Evolutionary conservation across 345 rosid species (phyloP).

Genomic region (Ailanthus altissimus): DNA sequence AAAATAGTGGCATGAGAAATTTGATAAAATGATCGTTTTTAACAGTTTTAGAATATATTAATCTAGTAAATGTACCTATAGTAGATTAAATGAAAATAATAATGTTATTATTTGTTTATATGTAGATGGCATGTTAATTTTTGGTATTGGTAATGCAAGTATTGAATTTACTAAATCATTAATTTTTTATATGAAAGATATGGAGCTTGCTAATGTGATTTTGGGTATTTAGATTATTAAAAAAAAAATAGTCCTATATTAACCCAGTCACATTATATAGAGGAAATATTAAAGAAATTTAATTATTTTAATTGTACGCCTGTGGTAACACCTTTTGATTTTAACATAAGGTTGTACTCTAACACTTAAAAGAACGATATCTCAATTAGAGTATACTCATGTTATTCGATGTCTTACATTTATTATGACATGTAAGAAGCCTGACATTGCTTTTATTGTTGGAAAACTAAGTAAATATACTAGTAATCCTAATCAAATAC

Average conservation of each 20-base stretch:
- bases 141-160: background rate
- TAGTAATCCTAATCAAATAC: background rate
- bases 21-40: no score
- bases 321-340: no score
- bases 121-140: background rate
- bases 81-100: background rate
- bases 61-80: background rate
- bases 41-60: no score
- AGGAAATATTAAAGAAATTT: no score
- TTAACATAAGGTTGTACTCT: background rate
- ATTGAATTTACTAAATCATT: background rate
- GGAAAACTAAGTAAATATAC: background rate
- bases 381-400: background rate
- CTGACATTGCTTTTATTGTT: background rate
- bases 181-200: background rate
- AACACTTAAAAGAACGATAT: background rate
- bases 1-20: no score
- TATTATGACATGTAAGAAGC: no score
- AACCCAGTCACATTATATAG: background rate
- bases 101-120: no score
- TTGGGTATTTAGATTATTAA: background rate
- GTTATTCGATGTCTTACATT: background rate
- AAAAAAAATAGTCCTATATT: background rate
- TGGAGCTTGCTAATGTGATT: background rate
- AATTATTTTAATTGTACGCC: no score